phyloP scores from a whole-genome alignment of 2,329 filamentous ascomycete species.

The Sarocladium oryzae region DNA sequence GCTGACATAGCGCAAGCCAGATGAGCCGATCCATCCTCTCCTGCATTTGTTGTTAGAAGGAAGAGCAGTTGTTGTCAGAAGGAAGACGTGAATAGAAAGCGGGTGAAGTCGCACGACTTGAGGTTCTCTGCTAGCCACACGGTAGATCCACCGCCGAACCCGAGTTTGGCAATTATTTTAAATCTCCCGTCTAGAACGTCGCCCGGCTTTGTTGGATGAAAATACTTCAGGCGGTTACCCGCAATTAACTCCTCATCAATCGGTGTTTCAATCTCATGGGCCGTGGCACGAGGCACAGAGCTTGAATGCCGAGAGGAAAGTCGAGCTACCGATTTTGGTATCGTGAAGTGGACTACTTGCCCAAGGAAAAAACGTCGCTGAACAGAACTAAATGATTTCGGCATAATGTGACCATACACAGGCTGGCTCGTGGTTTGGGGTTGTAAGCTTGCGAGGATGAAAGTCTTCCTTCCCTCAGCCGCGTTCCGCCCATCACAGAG shows the following conservation, averaged over 20 bases:
- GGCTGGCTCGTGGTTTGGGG: background rate
- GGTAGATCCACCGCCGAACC: conserved; percentile 28
- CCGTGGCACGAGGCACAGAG: background rate
- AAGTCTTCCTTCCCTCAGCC: background rate
- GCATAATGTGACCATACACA: background rate
- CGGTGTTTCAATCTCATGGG: conserved; percentile 11
- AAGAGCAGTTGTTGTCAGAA: conserved; percentile 4
- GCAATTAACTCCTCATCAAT: conserved; percentile 17
- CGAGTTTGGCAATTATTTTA: conserved; percentile 28
- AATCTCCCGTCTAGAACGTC: conserved; percentile 27
- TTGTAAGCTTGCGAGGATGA: background rate
- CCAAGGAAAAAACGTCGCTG: background rate
- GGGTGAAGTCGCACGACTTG: conserved; percentile 10
- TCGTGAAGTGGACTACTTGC: background rate
- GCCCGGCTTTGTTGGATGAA: conserved; percentile 15
- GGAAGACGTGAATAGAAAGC: background rate
- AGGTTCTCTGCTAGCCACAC: conserved; percentile 29
- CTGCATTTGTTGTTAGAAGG: conserved; percentile 2
- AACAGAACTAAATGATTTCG: background rate
- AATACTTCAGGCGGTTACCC: conserved; percentile 11
- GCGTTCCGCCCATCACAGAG: background rate
- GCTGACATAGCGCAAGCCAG: conserved; percentile 11
- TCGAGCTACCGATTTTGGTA: background rate
- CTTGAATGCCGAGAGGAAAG: background rate
- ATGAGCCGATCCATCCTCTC: background rate